Evolutionary conservation across 768 basidiomycete genomes (phyloP).

Genomic region (Collybia sordida): DNA sequence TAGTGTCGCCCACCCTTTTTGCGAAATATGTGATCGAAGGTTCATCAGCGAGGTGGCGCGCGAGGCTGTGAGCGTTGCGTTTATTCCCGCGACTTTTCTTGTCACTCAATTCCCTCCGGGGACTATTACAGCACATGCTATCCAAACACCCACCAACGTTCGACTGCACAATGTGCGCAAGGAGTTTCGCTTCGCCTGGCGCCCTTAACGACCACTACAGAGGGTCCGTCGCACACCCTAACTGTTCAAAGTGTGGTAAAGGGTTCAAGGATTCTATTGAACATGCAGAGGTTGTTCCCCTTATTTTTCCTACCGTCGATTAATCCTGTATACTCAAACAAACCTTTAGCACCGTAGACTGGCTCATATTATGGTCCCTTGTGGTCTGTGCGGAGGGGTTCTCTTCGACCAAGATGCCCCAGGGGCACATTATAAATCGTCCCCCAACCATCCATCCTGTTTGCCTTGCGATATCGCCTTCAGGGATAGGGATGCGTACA

Average conservation of each 20-base stretch:
- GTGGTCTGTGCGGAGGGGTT: constrained; percentile 23
- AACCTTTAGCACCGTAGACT: constrained; percentile 28
- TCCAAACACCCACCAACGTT: constrained; percentile 40
- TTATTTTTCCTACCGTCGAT: not conserved
- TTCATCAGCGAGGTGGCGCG: constrained; percentile 33
- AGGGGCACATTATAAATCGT: constrained; percentile 34
- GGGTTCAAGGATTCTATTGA: constrained; percentile 36
- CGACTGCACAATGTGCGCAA: constrained; percentile 32
- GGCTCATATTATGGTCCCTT: constrained; percentile 22
- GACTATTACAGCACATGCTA: constrained; percentile 29
- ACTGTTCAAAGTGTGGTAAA: constrained; percentile 40
- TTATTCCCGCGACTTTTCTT: constrained; percentile 1
- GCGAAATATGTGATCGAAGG: constrained; percentile 30
- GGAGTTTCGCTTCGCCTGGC: constrained; percentile 30
- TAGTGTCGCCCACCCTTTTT: constrained; percentile 33
- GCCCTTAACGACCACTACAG: constrained; percentile 47
- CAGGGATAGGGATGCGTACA: not conserved
- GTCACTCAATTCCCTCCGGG: not conserved
- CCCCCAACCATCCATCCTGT: constrained; percentile 25
- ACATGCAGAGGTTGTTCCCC: constrained; percentile 29
- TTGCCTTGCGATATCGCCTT: not conserved
- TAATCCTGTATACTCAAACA: not conserved
- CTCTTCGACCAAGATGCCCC: constrained; percentile 34
- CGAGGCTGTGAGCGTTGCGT: constrained; percentile 27
- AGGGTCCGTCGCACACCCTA: constrained; percentile 43